Percentiles rank a stretch among this genome's conserved stretches.
These are phyloP conservation scores for Centaurea solstitialis DNA, from an alignment of 129 eudicot genomes.

Conservation along the genomic window DNA sequence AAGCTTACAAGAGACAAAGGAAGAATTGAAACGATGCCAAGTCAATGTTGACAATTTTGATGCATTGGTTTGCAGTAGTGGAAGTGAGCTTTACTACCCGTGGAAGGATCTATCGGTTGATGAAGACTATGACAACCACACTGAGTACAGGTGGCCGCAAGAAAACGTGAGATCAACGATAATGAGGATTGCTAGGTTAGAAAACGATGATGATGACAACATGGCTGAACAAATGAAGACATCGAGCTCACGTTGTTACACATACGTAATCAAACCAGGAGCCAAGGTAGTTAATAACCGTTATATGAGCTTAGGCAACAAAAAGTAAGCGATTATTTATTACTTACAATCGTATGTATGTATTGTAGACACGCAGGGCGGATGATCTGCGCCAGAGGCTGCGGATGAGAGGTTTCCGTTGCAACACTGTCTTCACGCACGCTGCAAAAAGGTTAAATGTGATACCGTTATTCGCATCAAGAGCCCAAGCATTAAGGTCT, in stretches of 20 bases:
- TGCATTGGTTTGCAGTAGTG: slow-evolving; percentile 74
- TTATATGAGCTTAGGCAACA: neutral
- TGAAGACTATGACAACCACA: slow-evolving; percentile 63
- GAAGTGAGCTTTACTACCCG: slow-evolving; percentile 76
- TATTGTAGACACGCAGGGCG: slow-evolving; percentile 49
- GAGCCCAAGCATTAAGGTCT: slow-evolving; percentile 77
- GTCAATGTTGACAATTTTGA: slow-evolving; percentile 52
- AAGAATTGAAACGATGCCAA: slow-evolving; percentile 40
- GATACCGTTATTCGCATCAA: slow-evolving; percentile 75
- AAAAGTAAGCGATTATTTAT: neutral
- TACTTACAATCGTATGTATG: neutral
- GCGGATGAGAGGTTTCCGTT: slow-evolving; percentile 77
- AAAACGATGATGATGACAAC: slow-evolving; percentile 47
- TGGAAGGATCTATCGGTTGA: slow-evolving; percentile 58
- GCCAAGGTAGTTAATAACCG: slow-evolving; percentile 46
- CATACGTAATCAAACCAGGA: slow-evolving; percentile 66
- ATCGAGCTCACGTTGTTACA: slow-evolving; percentile 63
- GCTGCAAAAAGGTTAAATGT: slow-evolving; percentile 60
- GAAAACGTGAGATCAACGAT: slow-evolving; percentile 67
- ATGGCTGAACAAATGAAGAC: slow-evolving; percentile 39
- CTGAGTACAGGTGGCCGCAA: slow-evolving; percentile 72
- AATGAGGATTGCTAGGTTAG: slow-evolving; percentile 50
- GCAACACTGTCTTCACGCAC: slow-evolving; percentile 70
- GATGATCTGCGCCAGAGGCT: slow-evolving; percentile 72
- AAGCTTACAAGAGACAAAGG: slow-evolving; percentile 52